Percentiles rank a stretch among this genome's conserved stretches.
Conservation (phyloP, 208 protist genomes). For the Novymonas esmeraldas region DNA sequence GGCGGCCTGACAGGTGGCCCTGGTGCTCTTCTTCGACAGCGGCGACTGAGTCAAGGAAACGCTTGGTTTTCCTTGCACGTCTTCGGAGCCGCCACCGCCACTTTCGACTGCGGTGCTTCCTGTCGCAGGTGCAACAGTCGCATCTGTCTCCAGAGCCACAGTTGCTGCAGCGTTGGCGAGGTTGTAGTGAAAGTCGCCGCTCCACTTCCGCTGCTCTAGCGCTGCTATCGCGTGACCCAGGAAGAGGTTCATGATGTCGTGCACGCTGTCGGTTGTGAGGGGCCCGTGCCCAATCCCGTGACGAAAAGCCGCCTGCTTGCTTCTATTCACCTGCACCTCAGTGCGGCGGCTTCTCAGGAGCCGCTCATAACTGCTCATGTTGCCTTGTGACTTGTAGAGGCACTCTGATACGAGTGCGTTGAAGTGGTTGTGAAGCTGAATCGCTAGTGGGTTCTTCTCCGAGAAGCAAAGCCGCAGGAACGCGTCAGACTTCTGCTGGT, state of each 20-base stretch:
- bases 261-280: conserved; percentile 20
- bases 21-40: too few species aligned
- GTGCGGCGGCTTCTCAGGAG: conserved; percentile 20
- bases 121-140: not conserved
- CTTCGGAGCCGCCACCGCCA: too few species aligned
- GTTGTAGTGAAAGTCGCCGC: conserved; percentile 21
- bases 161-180: conserved; percentile 4
- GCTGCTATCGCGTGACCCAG: conserved; percentile 23
- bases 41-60: too few species aligned
- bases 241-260: conserved; percentile 28
- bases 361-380: conserved; percentile 22
- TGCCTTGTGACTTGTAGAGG: conserved; percentile 29
- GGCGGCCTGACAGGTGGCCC: too few species aligned
- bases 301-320: conserved; percentile 10
- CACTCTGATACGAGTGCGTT: conserved; percentile 23
- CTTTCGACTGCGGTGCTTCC: not conserved
- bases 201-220: conserved; percentile 30
- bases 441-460: conserved; percentile 22
- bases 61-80: too few species aligned
- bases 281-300: conserved; percentile 24
- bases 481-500: conserved; percentile 21
- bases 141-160: too few species aligned
- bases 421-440: conserved; percentile 27
- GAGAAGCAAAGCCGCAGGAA: conserved; percentile 15
- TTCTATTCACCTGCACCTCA: conserved; percentile 18